Percentiles rank a stretch among this genome's conserved stretches.
Evolutionary conservation across 306 rosid genomes (phyloP).

Genomic region (Acacia melanoxylon): DNA sequence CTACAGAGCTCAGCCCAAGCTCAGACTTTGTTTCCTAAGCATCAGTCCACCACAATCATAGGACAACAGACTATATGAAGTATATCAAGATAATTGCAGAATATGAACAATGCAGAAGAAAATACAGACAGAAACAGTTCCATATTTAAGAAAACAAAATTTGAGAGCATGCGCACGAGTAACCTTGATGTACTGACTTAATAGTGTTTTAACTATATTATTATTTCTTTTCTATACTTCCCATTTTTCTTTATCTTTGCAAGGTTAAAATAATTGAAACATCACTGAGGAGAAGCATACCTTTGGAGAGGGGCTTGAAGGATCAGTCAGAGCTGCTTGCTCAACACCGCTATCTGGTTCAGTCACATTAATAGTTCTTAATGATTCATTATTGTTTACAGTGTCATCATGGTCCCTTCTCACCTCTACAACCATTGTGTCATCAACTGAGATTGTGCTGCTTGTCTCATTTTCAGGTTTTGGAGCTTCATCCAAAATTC

Average conservation of each 20-base stretch:
- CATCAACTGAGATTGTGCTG: slow-evolving; percentile 21
- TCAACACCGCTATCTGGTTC: slow-evolving; percentile 33
- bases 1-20: slow-evolving; percentile 27
- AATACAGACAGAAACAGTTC: slow-evolving; percentile 1
- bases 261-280: not conserved
- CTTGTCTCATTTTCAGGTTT: slow-evolving; percentile 33
- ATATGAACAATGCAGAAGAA: slow-evolving; percentile 17
- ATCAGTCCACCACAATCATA: slow-evolving; percentile 37
- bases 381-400: slow-evolving; percentile 30
- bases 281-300: slow-evolving; percentile 33
- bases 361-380: slow-evolving; percentile 29
- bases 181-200: not conserved
- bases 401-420: slow-evolving; percentile 12
- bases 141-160: not conserved
- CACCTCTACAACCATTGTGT: slow-evolving; percentile 6
- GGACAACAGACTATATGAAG: slow-evolving; percentile 5
- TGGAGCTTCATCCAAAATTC: slow-evolving; percentile 37
- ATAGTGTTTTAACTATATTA: not conserved
- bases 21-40: slow-evolving; percentile 37
- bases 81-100: not conserved
- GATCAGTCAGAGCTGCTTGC: slow-evolving; percentile 36
- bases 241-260: not conserved
- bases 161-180: not conserved
- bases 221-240: not conserved
- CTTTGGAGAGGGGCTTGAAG: slow-evolving; percentile 41